These are phyloP conservation scores for Omphalea diandra DNA, from an alignment of 441 rosid genomes.

Conservation along the genomic window DNA sequence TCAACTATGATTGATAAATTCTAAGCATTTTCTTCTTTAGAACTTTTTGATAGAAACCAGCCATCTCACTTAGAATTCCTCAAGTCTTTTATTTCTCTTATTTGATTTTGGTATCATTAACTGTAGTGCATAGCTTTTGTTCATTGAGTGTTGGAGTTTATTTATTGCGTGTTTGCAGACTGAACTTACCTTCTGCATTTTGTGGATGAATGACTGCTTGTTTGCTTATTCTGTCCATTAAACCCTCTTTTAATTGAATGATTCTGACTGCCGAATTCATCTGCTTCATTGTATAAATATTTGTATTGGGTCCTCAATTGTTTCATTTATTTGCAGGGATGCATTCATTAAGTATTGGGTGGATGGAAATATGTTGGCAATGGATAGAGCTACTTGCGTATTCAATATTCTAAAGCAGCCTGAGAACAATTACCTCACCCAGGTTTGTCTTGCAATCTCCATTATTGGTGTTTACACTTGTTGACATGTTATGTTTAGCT, in stretches of 20 bases:
- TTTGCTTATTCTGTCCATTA: slow-evolving; percentile 10
- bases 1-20: not conserved
- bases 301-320: slow-evolving; percentile 14
- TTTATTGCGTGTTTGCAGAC: not conserved
- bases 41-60: not conserved
- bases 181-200: not conserved
- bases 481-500: not conserved
- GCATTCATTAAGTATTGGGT: slow-evolving; percentile 86
- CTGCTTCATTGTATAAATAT: slow-evolving; percentile 7
- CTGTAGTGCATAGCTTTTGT: not conserved
- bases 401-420: slow-evolving; percentile 75
- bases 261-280: not conserved
- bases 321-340: slow-evolving; percentile 44
- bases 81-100: not conserved
- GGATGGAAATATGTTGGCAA: slow-evolving; percentile 70
- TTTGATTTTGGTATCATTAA: not conserved
- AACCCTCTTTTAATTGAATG: slow-evolving; percentile 1
- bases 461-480: not conserved
- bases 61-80: not conserved
- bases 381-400: slow-evolving; percentile 78
- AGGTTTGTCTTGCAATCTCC: slow-evolving; percentile 44
- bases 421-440: slow-evolving; percentile 60
- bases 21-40: not conserved
- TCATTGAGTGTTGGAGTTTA: not conserved
- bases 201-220: not conserved